Evolutionary conservation across 2,329 filamentous ascomycete species (phyloP).

Genomic region (Aureobasidium zeae): DNA sequence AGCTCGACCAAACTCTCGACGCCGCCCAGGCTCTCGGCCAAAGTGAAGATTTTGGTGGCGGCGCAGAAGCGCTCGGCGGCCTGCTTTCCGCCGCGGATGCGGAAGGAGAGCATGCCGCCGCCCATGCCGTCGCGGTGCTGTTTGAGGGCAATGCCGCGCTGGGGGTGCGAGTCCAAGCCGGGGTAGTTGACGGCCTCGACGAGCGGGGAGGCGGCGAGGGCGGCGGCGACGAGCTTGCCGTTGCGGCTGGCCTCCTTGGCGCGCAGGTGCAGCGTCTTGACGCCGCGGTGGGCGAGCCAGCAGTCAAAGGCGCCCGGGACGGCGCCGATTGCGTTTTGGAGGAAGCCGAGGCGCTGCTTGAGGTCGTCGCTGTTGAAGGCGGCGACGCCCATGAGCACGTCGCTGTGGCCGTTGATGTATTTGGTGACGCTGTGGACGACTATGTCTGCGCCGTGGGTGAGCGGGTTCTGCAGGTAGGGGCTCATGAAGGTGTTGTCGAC

Average conservation of each 20-base stretch:
- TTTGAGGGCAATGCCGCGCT: constrained; percentile 72
- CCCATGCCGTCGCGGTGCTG: constrained; percentile 93
- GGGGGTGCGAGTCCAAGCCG: constrained; percentile 76
- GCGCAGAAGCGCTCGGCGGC: constrained; percentile 92
- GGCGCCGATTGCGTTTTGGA: constrained; percentile 95
- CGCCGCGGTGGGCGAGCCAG: constrained; percentile 93
- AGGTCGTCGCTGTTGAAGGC: constrained; percentile 85
- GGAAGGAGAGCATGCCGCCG: constrained; percentile 95
- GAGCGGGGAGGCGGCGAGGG: constrained; percentile 69
- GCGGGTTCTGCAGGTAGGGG: constrained; percentile 92
- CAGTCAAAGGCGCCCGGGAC: constrained; percentile 92
- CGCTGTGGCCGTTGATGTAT: constrained; percentile 95
- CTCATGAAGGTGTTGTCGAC: constrained; percentile 98
- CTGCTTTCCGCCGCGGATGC: constrained; percentile 73
- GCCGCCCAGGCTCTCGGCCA: constrained; percentile 86
- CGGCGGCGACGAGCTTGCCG: constrained; percentile 64
- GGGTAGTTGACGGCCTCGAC: constrained; percentile 94
- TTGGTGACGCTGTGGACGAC: constrained; percentile 95
- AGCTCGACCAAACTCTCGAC: constrained; percentile 89
- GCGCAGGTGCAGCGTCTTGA: constrained; percentile 93
- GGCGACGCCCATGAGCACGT: constrained; percentile 95
- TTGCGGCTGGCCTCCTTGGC: constrained; percentile 77
- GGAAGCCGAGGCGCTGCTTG: constrained; percentile 68
- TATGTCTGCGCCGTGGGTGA: constrained; percentile 90
- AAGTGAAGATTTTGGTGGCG: constrained; percentile 76